These are phyloP conservation scores for Trichoderma afroharzianum DNA, from an alignment of 2,329 filamentous ascomycete species.

Conservation along the genomic window DNA sequence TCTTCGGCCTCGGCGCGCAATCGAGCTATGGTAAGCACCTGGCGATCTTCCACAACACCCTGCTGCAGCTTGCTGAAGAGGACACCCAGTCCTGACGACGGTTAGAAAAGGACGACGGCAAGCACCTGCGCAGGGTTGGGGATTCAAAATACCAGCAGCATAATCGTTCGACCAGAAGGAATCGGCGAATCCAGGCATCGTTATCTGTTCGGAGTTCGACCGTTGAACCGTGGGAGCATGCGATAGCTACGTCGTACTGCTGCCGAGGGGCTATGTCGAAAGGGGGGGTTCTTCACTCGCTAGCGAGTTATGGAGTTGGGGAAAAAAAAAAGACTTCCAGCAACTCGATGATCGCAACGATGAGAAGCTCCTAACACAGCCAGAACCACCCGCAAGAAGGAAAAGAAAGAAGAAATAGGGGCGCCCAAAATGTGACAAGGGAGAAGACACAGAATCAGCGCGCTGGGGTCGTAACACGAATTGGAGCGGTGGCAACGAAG, in stretches of 20 bases:
- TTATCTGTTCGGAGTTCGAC: constrained; percentile 27
- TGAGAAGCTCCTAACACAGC: not conserved
- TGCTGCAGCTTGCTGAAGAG: constrained; percentile 97
- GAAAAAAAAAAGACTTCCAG: not conserved
- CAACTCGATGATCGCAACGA: not conserved
- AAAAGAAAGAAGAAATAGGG: not conserved
- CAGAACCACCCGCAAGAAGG: not conserved
- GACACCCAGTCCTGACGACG: constrained; percentile 69
- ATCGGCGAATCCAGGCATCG: constrained; percentile 85
- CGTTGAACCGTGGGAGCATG: not conserved
- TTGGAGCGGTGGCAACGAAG: not conserved
- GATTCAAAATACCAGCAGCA: constrained; percentile 68
- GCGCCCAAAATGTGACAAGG: not conserved
- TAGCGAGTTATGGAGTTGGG: not conserved
- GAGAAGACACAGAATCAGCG: not conserved
- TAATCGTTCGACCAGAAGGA: constrained; percentile 99
- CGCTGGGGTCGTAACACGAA: not conserved
- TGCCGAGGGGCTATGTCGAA: not conserved
- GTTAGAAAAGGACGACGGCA: not conserved
- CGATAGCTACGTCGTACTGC: not conserved
- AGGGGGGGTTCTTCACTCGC: not conserved
- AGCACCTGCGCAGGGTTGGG: not conserved
- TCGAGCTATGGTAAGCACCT: constrained; percentile 84
- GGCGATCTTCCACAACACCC: constrained; percentile 90
- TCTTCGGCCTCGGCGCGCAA: constrained; percentile 97